phyloP scores from a whole-genome alignment of 1,284 basidiomycete species.

The Pholiota adiposa region DNA sequence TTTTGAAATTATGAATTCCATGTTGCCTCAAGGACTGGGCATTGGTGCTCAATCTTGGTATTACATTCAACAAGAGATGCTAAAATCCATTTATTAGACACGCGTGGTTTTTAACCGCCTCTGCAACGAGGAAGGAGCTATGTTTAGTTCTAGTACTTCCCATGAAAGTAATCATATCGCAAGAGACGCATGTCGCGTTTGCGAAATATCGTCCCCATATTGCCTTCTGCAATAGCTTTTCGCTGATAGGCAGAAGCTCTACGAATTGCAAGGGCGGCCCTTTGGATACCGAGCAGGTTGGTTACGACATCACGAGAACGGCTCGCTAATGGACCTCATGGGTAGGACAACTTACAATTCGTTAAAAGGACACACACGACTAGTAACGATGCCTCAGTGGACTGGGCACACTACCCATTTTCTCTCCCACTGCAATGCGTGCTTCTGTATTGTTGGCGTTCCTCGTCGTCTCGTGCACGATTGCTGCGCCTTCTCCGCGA shows the following conservation, averaged over 20 bases:
- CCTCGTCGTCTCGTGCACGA: conserved; percentile 8
- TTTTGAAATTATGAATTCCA: background rate
- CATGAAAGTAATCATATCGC: conserved; percentile 6
- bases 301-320: background rate
- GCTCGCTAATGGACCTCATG: conserved; percentile 1
- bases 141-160: conserved; percentile 9
- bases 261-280: background rate
- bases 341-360: background rate
- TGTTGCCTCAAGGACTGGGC: background rate
- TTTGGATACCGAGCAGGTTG: background rate
- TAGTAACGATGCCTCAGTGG: background rate
- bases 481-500: conserved; percentile 14
- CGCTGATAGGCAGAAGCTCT: background rate
- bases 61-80: background rate
- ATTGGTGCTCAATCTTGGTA: too few species aligned
- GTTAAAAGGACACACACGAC: conserved; percentile 4
- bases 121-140: conserved; percentile 6
- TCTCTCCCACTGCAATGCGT: conserved; percentile 8
- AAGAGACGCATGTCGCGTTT: conserved; percentile 2
- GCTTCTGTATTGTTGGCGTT: conserved; percentile 6
- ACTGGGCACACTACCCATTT: background rate
- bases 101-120: background rate
- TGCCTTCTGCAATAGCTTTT: background rate
- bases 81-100: background rate
- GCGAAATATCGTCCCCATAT: background rate